These are phyloP conservation scores for Exophiala calicioides DNA, from an alignment of 2,329 filamentous ascomycete genomes.

Conservation along the genomic window DNA sequence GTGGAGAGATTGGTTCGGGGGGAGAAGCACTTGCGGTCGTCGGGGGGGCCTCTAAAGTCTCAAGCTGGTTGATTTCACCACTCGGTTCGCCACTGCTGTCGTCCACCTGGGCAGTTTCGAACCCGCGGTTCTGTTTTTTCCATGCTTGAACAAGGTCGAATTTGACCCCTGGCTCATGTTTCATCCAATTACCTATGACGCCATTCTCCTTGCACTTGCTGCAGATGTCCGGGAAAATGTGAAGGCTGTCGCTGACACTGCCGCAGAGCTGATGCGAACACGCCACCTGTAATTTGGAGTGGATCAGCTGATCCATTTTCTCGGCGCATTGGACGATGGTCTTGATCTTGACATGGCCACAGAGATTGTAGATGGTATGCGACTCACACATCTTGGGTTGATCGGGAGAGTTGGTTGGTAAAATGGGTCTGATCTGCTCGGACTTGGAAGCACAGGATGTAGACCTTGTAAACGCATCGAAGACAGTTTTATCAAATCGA, in stretches of 20 bases:
- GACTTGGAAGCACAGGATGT: not conserved
- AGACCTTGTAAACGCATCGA: no score
- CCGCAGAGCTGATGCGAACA: conserved; percentile 13
- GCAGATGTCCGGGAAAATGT: conserved; percentile 25
- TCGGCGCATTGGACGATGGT: conserved; percentile 25
- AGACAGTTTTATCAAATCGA: no score
- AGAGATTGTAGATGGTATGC: conserved; percentile 24
- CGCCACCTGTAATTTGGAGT: conserved; percentile 1
- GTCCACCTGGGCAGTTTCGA: not conserved
- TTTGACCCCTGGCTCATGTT: conserved; percentile 20
- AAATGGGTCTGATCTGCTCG: not conserved
- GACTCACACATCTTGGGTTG: conserved; percentile 28
- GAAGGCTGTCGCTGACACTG: conserved; percentile 15
- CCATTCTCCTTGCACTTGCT: conserved; percentile 15
- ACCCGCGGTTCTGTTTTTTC: conserved; percentile 4
- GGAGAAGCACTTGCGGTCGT: no score
- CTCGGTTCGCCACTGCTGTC: not conserved
- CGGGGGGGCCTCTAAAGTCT: no score
- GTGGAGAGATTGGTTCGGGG: no score
- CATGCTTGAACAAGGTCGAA: conserved; percentile 17
- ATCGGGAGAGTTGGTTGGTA: not conserved
- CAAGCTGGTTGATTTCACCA: conserved; percentile 5
- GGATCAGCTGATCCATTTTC: conserved; percentile 19
- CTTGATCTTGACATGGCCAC: conserved; percentile 27
- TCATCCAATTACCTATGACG: conserved; percentile 18